Evolutionary conservation across 2,329 filamentous ascomycete species (phyloP).

Genomic region (Fusarium chlamydosporum): DNA sequence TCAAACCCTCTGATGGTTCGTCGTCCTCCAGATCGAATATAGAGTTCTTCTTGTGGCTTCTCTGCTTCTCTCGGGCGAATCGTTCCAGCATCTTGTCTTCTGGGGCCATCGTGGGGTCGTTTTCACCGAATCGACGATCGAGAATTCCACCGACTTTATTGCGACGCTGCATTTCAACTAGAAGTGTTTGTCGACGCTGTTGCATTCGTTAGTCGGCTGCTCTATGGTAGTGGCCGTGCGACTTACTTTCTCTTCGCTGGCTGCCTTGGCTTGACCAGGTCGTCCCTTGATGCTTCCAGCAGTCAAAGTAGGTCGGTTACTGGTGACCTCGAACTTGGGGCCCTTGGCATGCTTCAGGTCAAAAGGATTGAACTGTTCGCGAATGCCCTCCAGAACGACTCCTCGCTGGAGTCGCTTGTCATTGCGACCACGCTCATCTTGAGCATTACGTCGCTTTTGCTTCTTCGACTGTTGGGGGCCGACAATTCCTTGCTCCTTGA

Average conservation of each 20-base stretch:
- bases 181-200: slow-evolving; percentile 81
- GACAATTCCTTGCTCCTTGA: slow-evolving; percentile 89
- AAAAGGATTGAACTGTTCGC: slow-evolving; percentile 98
- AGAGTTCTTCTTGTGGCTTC: slow-evolving; percentile 79
- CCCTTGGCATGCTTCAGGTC: slow-evolving; percentile 87
- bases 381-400: slow-evolving; percentile 85
- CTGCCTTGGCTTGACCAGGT: slow-evolving; percentile 86
- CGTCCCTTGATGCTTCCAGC: slow-evolving; percentile 76
- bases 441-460: slow-evolving; percentile 82
- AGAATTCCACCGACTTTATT: slow-evolving; percentile 94
- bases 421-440: slow-evolving; percentile 73
- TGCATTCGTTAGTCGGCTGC: slow-evolving; percentile 28
- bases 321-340: slow-evolving; percentile 88
- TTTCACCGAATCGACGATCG: slow-evolving; percentile 95
- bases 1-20: slow-evolving; percentile 76
- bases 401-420: slow-evolving; percentile 83
- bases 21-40: slow-evolving; percentile 91
- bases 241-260: slow-evolving; percentile 85
- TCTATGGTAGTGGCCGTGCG: not conserved
- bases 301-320: slow-evolving; percentile 69
- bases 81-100: slow-evolving; percentile 93
- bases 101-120: slow-evolving; percentile 91
- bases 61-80: slow-evolving; percentile 89
- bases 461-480: slow-evolving; percentile 96
- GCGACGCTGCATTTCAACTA: slow-evolving; percentile 89